A percentile compares a stretch with the other conserved stretches of the same genome.
Evolutionary conservation across 805 yeast species (phyloP).

Genomic region (Candida boleticola): DNA sequence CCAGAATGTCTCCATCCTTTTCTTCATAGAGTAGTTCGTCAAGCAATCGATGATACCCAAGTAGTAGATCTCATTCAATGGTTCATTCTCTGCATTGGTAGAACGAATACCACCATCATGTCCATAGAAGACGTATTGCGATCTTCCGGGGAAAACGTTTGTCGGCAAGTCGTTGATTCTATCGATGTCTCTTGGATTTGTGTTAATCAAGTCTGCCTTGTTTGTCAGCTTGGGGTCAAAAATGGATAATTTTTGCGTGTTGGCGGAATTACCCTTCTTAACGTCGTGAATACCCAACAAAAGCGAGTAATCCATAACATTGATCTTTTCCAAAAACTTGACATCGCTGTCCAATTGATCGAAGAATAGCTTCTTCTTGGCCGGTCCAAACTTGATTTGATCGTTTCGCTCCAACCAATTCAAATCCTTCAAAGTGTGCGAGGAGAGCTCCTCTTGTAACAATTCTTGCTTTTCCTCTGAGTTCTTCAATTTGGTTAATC

Average conservation of each 20-base stretch:
- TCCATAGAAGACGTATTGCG: conserved; percentile 61
- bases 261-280: conserved; percentile 45
- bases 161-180: conserved; percentile 41
- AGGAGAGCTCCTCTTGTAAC: conserved; percentile 25
- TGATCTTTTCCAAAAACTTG: conserved; percentile 62
- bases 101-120: conserved; percentile 85
- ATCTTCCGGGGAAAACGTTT: conserved; percentile 45
- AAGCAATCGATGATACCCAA: conserved; percentile 93
- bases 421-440: conserved; percentile 72
- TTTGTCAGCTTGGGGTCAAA: conserved; percentile 43
- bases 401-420: conserved; percentile 77
- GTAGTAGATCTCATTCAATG: conserved; percentile 71
- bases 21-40: conserved; percentile 72
- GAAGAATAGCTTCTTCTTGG: conserved; percentile 56
- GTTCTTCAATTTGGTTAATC: conserved; percentile 46
- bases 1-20: conserved; percentile 83
- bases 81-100: conserved; percentile 60
- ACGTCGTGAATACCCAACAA: conserved; percentile 85
- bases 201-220: conserved; percentile 39
- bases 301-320: conserved; percentile 94
- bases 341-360: conserved; percentile 78
- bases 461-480: conserved; percentile 10
- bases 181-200: conserved; percentile 46
- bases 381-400: conserved; percentile 72
- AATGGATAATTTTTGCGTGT: conserved; percentile 36